Conservation (phyloP, 2,329 filamentous ascomycete species). For the Zalaria obscura region DNA sequence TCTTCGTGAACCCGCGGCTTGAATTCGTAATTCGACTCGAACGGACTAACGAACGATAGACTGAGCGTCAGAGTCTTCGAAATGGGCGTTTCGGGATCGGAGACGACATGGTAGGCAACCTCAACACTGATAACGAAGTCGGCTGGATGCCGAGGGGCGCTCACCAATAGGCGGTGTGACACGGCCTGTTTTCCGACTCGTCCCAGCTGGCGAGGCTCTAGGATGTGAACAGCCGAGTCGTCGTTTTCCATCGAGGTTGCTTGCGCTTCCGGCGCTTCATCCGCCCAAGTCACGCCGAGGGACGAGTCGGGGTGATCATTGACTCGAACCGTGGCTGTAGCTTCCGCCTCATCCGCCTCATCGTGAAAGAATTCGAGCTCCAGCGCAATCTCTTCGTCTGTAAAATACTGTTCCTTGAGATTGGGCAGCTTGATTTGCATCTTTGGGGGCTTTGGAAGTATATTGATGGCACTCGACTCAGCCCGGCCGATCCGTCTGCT, state of each 20-base stretch:
- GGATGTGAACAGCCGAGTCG: constrained; percentile 1
- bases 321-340: constrained; percentile 47
- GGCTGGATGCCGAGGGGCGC: constrained; percentile 24
- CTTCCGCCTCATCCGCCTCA: constrained; percentile 65
- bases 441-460: constrained; percentile 84
- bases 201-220: background rate
- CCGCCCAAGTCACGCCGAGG: constrained; percentile 12
- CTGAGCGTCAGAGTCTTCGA: constrained; percentile 57
- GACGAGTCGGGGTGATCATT: constrained; percentile 1
- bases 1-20: constrained; percentile 62
- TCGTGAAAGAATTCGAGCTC: constrained; percentile 61
- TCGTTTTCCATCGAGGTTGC: constrained; percentile 4
- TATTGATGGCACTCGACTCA: constrained; percentile 45
- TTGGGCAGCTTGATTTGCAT: constrained; percentile 58
- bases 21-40: constrained; percentile 85
- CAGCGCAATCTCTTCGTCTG: constrained; percentile 61
- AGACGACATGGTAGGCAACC: constrained; percentile 62
- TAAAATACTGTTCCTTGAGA: constrained; percentile 62
- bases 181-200: background rate
- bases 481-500: constrained; percentile 28
- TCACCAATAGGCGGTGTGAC: constrained; percentile 19
- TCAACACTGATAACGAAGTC: constrained; percentile 58
- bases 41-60: constrained; percentile 64
- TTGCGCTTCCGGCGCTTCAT: constrained; percentile 5
- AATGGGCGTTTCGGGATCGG: constrained; percentile 69